These are phyloP conservation scores for Nakaseomyces nivariensis DNA, from an alignment of 1,139 yeast species.

Conservation along the genomic window DNA sequence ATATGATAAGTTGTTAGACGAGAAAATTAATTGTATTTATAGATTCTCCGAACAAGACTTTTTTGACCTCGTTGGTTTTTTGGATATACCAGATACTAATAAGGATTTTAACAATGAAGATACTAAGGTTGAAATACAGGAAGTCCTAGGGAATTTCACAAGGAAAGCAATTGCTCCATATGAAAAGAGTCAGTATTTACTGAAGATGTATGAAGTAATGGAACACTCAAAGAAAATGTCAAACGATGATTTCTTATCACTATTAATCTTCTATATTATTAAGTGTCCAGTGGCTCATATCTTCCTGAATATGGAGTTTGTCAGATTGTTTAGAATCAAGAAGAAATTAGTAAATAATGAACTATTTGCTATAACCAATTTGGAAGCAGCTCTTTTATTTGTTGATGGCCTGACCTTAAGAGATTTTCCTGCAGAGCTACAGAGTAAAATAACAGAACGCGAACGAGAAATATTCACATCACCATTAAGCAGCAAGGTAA, in stretches of 20 bases:
- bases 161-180: conserved; percentile 17
- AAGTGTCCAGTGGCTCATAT: conserved; percentile 33
- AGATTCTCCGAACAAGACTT: conserved; percentile 14
- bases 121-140: conserved; percentile 11
- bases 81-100: conserved; percentile 11
- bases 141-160: conserved; percentile 8
- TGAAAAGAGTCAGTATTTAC: conserved; percentile 21
- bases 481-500: conserved; percentile 15
- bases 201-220: conserved; percentile 24
- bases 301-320: conserved; percentile 42
- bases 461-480: conserved; percentile 13
- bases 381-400: conserved; percentile 53
- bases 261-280: conserved; percentile 42
- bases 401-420: conserved; percentile 38
- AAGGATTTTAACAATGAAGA: conserved; percentile 7
- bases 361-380: conserved; percentile 50
- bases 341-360: conserved; percentile 40
- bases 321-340: conserved; percentile 47
- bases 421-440: conserved; percentile 31
- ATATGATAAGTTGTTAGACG: conserved; percentile 20
- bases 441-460: conserved; percentile 9
- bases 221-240: conserved; percentile 18
- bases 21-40: conserved; percentile 17
- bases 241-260: conserved; percentile 45
- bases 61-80: conserved; percentile 19